Evolutionary conservation across 176 grass and related monocot species (phyloP).

Genomic region (Thalia dealbata): DNA sequence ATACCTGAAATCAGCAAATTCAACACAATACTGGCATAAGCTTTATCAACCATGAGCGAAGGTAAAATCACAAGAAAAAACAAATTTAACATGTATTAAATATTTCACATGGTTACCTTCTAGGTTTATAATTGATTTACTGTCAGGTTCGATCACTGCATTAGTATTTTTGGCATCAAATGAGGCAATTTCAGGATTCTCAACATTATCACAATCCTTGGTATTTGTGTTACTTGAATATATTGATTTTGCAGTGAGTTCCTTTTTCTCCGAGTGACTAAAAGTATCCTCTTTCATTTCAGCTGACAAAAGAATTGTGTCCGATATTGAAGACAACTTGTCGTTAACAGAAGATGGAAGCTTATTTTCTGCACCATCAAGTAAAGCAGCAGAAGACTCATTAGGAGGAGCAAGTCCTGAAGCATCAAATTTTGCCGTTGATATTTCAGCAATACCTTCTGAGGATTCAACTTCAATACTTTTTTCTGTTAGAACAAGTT

Average conservation of each 20-base stretch:
- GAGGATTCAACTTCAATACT: conserved; percentile 18
- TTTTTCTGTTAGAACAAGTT: background rate
- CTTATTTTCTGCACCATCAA: conserved; percentile 18
- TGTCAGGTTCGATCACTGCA: conserved; percentile 6
- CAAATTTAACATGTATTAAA: background rate
- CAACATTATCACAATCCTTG: conserved; percentile 19
- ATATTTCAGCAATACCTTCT: conserved; percentile 13
- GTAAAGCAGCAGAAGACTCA: conserved; percentile 21
- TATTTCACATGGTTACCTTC: conserved; percentile 29
- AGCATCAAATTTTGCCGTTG: conserved; percentile 23
- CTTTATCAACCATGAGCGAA: background rate
- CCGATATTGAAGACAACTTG: conserved; percentile 18
- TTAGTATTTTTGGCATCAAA: conserved; percentile 20
- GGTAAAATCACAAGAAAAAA: background rate
- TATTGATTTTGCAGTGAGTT: conserved; percentile 6
- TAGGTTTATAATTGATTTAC: conserved; percentile 30
- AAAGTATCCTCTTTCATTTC: conserved; percentile 18
- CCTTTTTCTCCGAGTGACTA: conserved; percentile 25
- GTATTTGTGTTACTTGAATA: conserved; percentile 22
- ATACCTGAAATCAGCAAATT: conserved; percentile 18
- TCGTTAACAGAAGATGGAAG: conserved; percentile 18
- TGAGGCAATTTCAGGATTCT: conserved; percentile 17
- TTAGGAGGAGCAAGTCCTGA: conserved; percentile 20
- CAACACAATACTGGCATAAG: conserved; percentile 8
- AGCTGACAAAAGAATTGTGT: conserved; percentile 19